phyloP scores from a whole-genome alignment of 306 rosid genomes.

The Astragalus membranaceus region DNA sequence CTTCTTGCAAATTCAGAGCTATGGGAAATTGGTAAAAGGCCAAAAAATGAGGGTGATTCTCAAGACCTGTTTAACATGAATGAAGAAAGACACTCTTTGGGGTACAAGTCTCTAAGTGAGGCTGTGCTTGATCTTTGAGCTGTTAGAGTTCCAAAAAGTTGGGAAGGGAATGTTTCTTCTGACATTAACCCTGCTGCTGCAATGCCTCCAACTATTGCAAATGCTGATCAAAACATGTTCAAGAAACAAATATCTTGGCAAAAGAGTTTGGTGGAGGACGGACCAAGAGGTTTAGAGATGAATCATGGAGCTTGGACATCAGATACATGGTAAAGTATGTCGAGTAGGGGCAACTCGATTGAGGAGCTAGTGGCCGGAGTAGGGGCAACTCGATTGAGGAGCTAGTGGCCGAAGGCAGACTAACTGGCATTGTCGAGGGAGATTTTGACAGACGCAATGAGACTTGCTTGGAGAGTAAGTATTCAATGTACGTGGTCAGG shows the following conservation, averaged over 20 bases:
- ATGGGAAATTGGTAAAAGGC: conserved; percentile 78
- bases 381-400: too few relatives aligned
- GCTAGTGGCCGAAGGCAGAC: too few relatives aligned
- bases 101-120: conserved; percentile 80
- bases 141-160: conserved; percentile 35
- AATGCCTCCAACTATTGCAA: conserved; percentile 12
- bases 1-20: conserved; percentile 73
- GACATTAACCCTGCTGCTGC: conserved; percentile 23
- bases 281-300: too few relatives aligned
- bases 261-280: too few relatives aligned
- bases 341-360: too few relatives aligned
- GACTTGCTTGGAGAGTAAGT: too few relatives aligned
- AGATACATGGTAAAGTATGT: too few relatives aligned
- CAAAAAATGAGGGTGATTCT: conserved; percentile 31
- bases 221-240: conserved; percentile 33
- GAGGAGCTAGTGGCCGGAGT: too few relatives aligned
- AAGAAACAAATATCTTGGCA: conserved; percentile 70
- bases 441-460: too few relatives aligned
- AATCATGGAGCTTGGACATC: too few relatives aligned
- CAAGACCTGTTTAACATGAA: conserved; percentile 37
- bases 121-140: conserved; percentile 73
- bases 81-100: conserved; percentile 48
- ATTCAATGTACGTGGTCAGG: too few relatives aligned
- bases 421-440: too few relatives aligned
- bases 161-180: conserved; percentile 27